Base-by-base conservation (phyloP, 768 basidiomycete species). In the Rhodotorula kratochvilovae region DNA sequence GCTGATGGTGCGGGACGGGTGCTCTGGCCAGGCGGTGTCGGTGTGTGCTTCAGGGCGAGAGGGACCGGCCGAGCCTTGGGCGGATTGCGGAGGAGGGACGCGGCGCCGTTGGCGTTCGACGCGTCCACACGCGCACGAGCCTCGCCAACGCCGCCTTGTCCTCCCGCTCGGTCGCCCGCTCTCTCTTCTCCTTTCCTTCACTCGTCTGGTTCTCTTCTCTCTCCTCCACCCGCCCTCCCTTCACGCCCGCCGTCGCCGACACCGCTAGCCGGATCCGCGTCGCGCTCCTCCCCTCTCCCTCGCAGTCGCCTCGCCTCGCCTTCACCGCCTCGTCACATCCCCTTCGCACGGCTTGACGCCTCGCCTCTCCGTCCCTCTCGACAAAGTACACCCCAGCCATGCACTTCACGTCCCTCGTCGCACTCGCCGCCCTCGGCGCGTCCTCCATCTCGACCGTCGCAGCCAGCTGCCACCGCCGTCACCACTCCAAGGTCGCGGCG, bases 401-500 rank as follows among this genome's bases (percentile, higher is more conserved):
- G 71, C 71, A 64, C 67, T 67, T 67, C 63, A 39, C 55, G 15
- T 46, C 61, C 55, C 21, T 48, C 29, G n/a, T 67, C 42, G 4
- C 70, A 5, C 33, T 63, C 56, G 31, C 51, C 45, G 21, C 66
- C 39, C 55, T 68, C 62, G 57, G 54, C 60, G 65, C 59, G 4
- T 54, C 59, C 2, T 54, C 55, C 55, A 16, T 63, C 27, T 54
- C 63, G 39, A 56, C 66, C 45, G 71, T 53, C 23, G 53, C 39
- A 8, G 35, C 51, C 31, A 42, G 66, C 60, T 55, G 62, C 53
- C 66, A 67, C 67, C 66, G 71, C 46, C 66, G 67, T 45, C 66
- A 68, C 55, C 71, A 68, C 67, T 48, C 54, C 42, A 61, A 58
- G 61, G 45, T 43, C 17, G 23, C 56, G 7, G 48, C 63, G 29